Base-by-base conservation (phyloP, 2,329 filamentous ascomycete genomes). In the Albifimbria verrucaria region DNA sequence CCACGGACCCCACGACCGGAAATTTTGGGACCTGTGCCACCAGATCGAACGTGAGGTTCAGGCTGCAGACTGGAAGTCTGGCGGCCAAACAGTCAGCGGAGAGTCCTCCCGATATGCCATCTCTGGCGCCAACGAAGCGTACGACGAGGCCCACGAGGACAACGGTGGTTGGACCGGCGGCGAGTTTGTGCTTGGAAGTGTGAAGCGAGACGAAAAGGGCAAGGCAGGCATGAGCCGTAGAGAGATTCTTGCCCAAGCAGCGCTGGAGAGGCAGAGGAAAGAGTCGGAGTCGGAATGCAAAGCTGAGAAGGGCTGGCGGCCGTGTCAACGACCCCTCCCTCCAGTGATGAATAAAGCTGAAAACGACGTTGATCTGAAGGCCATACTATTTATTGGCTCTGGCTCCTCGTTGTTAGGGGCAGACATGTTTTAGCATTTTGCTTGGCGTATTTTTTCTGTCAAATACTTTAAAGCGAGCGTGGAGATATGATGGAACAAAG, bases 1-100 rank as follows among this genome's bases (percentile, higher is more conserved):
- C 10, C 87, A 88, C 72, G 79, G 88, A 0, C 84, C 88, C 0
- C 94, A 99, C 69, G 92, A 97, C 70, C 77, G 84, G 18, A 75
- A 89, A 46, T 99, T 99, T 65, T 97, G 94, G 93, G 83, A 91
- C 50, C 70, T 99, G 62, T 96, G 90, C 60, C 86, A 86, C 61
- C 81, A 88, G 75, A 95, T 97, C 64, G 92, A 97, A 76, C 79
- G 80, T 49, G 93, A 97, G 75, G 93, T 97, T 3, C 87, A 88
- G 53, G 76, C 75, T 48, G 88, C 82, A 17, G 92, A 97, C 74
- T 96, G 89, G 86, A 87, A 79, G 64, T 79, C 79, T 22, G 85
- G 86, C 0, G 92, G 92, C 0, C 74, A 79, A 50, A 83, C 78
- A 5, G 70, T 93, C 2, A 48, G 25, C 25, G 85, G 84, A 75